phyloP scores from a whole-genome alignment of 192 early-diverging fungal genomes.

The Pilaira anomala region DNA sequence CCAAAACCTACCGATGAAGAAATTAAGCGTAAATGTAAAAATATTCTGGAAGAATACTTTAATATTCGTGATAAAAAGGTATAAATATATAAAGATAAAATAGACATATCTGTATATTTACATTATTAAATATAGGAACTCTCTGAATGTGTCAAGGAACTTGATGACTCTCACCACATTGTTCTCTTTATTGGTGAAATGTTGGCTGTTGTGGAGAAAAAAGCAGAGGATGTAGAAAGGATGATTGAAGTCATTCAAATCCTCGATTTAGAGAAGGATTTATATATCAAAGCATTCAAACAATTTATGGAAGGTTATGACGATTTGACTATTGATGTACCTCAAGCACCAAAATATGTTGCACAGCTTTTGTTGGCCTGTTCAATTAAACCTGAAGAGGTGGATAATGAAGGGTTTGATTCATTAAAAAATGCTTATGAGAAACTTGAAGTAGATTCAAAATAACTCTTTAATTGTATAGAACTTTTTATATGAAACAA shows the following conservation, averaged over 20 bases:
- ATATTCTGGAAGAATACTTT: conserved; percentile 36
- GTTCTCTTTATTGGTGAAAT: conserved; percentile 20
- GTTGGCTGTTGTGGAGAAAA: conserved; percentile 25
- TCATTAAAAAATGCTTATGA: not conserved
- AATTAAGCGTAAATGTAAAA: conserved; percentile 28
- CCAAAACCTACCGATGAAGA: conserved; percentile 12
- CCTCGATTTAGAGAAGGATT: conserved; percentile 17
- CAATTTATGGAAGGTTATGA: conserved; percentile 34
- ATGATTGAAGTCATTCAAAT: conserved; percentile 6
- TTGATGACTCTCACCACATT: conserved; percentile 14
- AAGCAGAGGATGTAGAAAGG: conserved; percentile 17
- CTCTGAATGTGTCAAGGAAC: conserved; percentile 26
- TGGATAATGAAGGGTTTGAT: not conserved
- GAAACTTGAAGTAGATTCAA: too few relatives aligned
- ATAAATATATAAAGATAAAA: not conserved
- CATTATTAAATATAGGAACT: conserved; percentile 8
- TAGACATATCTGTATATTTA: not conserved
- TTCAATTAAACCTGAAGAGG: conserved; percentile 6
- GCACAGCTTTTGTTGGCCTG: conserved; percentile 5
- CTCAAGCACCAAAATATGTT: conserved; percentile 36
- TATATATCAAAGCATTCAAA: conserved; percentile 18
- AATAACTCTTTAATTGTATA: too few relatives aligned
- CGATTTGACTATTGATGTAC: conserved; percentile 39
- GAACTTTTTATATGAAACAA: too few relatives aligned
- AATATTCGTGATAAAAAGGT: conserved; percentile 28